These are phyloP conservation scores for Penicillium herquei DNA, from an alignment of 495 filamentous ascomycete species.

Conservation along the genomic window DNA sequence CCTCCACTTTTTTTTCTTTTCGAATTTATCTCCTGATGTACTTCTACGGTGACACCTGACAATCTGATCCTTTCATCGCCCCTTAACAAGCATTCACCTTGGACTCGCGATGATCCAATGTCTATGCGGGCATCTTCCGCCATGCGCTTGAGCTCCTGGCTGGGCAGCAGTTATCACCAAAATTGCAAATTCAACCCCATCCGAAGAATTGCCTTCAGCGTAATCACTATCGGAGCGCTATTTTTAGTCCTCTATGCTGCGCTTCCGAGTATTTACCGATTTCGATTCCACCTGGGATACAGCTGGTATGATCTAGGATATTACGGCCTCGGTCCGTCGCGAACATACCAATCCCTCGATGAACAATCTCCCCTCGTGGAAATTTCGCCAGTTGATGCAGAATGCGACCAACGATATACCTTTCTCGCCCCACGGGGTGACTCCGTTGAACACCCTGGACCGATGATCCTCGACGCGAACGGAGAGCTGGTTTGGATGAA, in stretches of 20 bases:
- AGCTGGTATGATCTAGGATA: slow-evolving; percentile 37
- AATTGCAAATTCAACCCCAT: slow-evolving; percentile 8
- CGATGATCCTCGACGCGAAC: slow-evolving; percentile 45
- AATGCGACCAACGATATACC: slow-evolving; percentile 43
- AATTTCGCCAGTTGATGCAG: slow-evolving; percentile 24
- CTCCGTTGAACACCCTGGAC: slow-evolving; percentile 39
- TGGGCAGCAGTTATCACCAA: slow-evolving; percentile 7
- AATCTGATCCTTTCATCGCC: not conserved
- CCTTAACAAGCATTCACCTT: not conserved
- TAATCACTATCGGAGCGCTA: slow-evolving; percentile 11
- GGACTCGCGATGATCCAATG: slow-evolving; percentile 30
- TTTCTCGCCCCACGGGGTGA: slow-evolving; percentile 46
- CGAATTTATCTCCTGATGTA: not conserved
- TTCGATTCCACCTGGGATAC: slow-evolving; percentile 31
- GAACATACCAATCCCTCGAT: slow-evolving; percentile 31
- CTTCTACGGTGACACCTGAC: not conserved
- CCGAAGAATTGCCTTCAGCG: slow-evolving; percentile 2
- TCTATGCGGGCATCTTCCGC: slow-evolving; percentile 21
- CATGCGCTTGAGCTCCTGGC: slow-evolving; percentile 22
- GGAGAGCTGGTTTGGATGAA: slow-evolving; percentile 48
- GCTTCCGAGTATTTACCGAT: slow-evolving; percentile 29
- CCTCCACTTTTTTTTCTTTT: not conserved
- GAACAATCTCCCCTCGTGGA: slow-evolving; percentile 34
- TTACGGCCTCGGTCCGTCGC: slow-evolving; percentile 37
- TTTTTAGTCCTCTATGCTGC: slow-evolving; percentile 25